Base-by-base conservation (phyloP, 2,329 filamentous ascomycete species). In the Cladophialophora chaetospira region DNA sequence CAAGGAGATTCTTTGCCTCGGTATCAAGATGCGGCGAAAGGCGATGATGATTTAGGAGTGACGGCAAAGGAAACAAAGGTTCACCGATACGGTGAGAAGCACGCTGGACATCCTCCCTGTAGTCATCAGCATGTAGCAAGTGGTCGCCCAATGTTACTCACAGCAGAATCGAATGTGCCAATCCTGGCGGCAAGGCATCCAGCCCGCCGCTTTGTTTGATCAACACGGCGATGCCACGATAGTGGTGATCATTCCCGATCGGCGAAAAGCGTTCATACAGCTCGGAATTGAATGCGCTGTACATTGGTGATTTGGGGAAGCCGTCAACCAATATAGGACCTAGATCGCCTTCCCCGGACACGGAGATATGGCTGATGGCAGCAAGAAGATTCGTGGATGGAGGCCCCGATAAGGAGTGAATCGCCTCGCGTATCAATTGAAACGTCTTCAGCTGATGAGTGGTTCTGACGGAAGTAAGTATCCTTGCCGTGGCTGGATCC, bases 361-460 rank as follows among this genome's bases (percentile, higher is more conserved):
- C 47, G 51, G 28, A 42, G 5, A 54, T 23, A 15, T 54, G 46
- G 42, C 46, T 54, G 29, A 54, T 54, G 25, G 42, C 33, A 21
- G 40, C 10, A 15, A 54, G 33, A n/a, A 54, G 25, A 11, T 23
- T 29, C 9, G 10, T 21, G 10, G 51, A 47, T 2, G 51, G 51
- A 19, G 51, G 26, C 21, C 31, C 26, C 21, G 26, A 11, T 28
- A 54, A 25, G 5, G 33, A 25, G 13, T n/a, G 13, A 6, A 54
- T 19, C 13, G 40, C 51, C 33, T 40, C 5, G 25, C 47, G 25
- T 17, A 54, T 54, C 11, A 54, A 21, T 15, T 13, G 17, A 5
- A 54, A 47, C 1, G 40, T 42, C 23, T 35, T 28, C 9, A 11
- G n/a, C 26, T 54, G 51, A 36, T 54, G 43, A 19, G 28, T 21